phyloP scores from a whole-genome alignment of 1,139 yeast species.

The Candida tetrigidarum region DNA sequence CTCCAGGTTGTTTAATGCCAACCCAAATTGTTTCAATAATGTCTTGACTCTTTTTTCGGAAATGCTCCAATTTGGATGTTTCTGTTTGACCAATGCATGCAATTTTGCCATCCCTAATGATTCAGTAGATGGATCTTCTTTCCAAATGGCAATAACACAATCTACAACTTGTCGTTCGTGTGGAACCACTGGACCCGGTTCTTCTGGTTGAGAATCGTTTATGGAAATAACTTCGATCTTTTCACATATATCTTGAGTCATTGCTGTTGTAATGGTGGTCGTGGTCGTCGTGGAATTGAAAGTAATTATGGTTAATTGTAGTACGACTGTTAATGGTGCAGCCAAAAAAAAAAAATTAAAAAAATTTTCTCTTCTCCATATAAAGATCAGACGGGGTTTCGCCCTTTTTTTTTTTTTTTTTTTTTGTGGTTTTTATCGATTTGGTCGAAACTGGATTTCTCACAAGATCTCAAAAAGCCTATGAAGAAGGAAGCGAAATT shows the following conservation, averaged over 20 bases:
- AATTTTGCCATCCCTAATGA: slow-evolving; percentile 58
- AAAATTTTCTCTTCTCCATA: no score
- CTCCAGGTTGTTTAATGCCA: slow-evolving; percentile 38
- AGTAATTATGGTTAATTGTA: no score
- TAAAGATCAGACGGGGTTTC: no score
- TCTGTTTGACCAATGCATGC: slow-evolving; percentile 51
- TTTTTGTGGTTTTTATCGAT: no score
- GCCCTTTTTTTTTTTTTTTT: no score
- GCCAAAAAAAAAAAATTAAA: neutral
- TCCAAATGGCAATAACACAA: slow-evolving; percentile 68
- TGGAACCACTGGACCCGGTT: slow-evolving; percentile 50
- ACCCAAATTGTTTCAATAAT: slow-evolving; percentile 58
- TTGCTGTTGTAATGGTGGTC: neutral
- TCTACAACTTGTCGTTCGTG: slow-evolving; percentile 67
- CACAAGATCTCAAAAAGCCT: no score
- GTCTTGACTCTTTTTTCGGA: slow-evolving; percentile 61
- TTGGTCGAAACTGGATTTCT: no score
- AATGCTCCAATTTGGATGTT: slow-evolving; percentile 64
- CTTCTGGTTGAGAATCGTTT: slow-evolving; percentile 31
- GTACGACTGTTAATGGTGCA: no score
- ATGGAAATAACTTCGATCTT: slow-evolving; percentile 37
- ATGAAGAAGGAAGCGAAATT: no score
- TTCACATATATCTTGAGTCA: slow-evolving; percentile 14
- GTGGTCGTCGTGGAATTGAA: no score
- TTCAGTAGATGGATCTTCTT: slow-evolving; percentile 66